Evolutionary conservation across 2,329 filamentous ascomycete genomes (phyloP).

Genomic region (Aspergillus sp.): DNA sequence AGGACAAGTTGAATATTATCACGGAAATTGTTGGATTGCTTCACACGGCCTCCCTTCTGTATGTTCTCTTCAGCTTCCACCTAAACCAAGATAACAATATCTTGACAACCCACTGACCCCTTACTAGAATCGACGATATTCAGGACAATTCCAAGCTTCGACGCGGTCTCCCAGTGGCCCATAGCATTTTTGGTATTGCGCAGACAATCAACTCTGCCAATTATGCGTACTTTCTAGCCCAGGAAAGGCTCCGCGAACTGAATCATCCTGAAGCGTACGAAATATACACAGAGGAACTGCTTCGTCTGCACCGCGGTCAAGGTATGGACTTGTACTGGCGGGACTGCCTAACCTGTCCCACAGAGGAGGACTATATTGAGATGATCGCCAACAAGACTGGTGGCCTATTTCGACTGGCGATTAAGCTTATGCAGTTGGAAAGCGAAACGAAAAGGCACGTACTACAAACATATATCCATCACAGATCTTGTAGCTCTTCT

Average conservation of each 20-base stretch:
- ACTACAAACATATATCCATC: too few species aligned
- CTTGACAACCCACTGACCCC: background rate
- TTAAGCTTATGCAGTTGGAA: conserved; percentile 41
- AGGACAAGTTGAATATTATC: conserved; percentile 42
- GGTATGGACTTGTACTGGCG: conserved; percentile 48
- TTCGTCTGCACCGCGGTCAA: conserved; percentile 45
- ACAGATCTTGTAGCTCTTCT: too few species aligned
- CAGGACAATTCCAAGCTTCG: conserved; percentile 51
- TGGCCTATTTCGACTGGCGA: conserved; percentile 42
- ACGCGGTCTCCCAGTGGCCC: conserved; percentile 50
- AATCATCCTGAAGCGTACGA: conserved; percentile 32
- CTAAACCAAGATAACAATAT: background rate
- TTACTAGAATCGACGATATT: conserved; percentile 49
- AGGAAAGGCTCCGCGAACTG: conserved; percentile 35
- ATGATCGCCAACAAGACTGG: conserved; percentile 49
- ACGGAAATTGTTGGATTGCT: conserved; percentile 45
- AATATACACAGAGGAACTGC: conserved; percentile 42
- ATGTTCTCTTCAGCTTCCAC: conserved; percentile 9
- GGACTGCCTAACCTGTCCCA: conserved; percentile 40
- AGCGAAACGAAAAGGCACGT: conserved; percentile 18
- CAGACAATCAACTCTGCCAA: conserved; percentile 54
- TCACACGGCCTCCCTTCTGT: conserved; percentile 48
- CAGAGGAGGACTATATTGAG: conserved; percentile 43
- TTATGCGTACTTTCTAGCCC: conserved; percentile 44
- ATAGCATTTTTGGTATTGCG: conserved; percentile 51